A percentile compares a stretch with the other conserved stretches of the same genome.
Evolutionary conservation across 805 yeast species (phyloP).

Genomic region (Ogataea naganishii): DNA sequence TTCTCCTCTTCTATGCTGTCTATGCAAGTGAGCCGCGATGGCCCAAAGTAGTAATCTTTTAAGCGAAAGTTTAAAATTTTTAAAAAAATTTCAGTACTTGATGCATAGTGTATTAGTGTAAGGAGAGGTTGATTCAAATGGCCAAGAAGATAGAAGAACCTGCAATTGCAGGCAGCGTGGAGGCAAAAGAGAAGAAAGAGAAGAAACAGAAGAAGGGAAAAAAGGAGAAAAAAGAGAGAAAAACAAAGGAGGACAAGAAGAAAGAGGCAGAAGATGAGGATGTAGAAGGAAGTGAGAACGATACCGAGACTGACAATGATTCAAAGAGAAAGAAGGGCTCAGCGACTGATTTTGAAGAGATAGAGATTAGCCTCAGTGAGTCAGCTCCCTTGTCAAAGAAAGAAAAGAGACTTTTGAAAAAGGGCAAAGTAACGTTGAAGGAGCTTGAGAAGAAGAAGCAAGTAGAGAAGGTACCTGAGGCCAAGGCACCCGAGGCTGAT

Average conservation of each 20-base stretch:
- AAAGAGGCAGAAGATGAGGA: slow-evolving; percentile 16
- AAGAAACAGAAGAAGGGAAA: slow-evolving; percentile 14
- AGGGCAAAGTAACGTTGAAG: slow-evolving; percentile 58
- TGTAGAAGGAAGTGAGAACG: neutral
- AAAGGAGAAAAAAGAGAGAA: slow-evolving; percentile 18
- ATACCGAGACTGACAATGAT: slow-evolving; percentile 3
- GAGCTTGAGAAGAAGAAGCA: slow-evolving; percentile 35
- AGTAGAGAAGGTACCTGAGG: slow-evolving; percentile 16
- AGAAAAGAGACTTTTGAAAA: slow-evolving; percentile 78
- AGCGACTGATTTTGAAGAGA: slow-evolving; percentile 40
- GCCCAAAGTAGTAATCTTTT: no score
- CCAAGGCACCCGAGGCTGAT: slow-evolving; percentile 13
- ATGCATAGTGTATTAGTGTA: no score
- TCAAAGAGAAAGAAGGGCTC: slow-evolving; percentile 15
- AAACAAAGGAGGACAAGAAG: slow-evolving; percentile 27
- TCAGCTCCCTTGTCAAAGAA: slow-evolving; percentile 85
- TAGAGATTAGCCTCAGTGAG: slow-evolving; percentile 59
- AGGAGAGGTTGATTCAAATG: no score
- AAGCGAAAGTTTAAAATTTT: no score
- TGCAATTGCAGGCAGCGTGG: neutral
- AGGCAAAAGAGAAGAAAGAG: slow-evolving; percentile 11
- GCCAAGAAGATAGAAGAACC: no score
- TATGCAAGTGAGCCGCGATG: no score
- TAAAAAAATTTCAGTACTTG: no score
- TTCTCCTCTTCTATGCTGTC: no score